A percentile compares a stretch with the other conserved stretches of the same genome.
These are phyloP conservation scores for Rubia tinctorum DNA, from an alignment of 305 asterid species.

Conservation along the genomic window DNA sequence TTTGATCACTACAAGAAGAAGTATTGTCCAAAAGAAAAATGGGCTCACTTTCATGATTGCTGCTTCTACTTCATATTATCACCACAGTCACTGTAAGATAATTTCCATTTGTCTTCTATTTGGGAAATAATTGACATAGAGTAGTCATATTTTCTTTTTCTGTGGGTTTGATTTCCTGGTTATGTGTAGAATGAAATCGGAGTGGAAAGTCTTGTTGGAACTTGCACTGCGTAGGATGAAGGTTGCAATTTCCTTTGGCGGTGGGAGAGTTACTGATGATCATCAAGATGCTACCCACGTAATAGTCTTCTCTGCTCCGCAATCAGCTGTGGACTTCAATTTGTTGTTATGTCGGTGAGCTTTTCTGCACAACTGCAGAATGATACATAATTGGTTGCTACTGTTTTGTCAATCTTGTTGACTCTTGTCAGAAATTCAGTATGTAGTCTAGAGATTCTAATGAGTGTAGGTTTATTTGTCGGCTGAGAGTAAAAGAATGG, in stretches of 20 bases:
- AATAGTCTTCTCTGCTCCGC: slow-evolving; percentile 50
- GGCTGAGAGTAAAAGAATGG: neutral
- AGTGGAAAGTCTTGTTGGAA: slow-evolving; percentile 51
- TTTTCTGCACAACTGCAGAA: neutral
- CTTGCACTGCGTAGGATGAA: slow-evolving; percentile 74
- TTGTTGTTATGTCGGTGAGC: slow-evolving; percentile 53
- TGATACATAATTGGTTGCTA: neutral
- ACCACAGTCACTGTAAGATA: slow-evolving; percentile 42
- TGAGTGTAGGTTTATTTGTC: neutral
- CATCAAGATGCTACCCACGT: slow-evolving; percentile 73
- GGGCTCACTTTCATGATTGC: slow-evolving; percentile 83
- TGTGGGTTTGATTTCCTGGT: slow-evolving; percentile 16
- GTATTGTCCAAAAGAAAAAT: slow-evolving; percentile 65
- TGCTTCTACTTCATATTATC: slow-evolving; percentile 63
- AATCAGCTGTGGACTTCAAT: slow-evolving; percentile 41
- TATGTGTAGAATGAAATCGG: slow-evolving; percentile 40
- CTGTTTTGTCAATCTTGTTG: slow-evolving; percentile 1
- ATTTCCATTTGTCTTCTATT: slow-evolving; percentile 15
- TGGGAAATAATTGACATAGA: slow-evolving; percentile 2
- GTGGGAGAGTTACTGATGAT: slow-evolving; percentile 57
- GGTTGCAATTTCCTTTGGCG: slow-evolving; percentile 62
- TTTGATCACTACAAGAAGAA: slow-evolving; percentile 64
- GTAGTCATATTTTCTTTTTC: slow-evolving; percentile 20
- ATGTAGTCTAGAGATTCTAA: neutral
- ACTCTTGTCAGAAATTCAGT: neutral